Percentiles rank a stretch among this genome's conserved stretches.
These are phyloP conservation scores for Suillus placidus DNA, from an alignment of 768 basidiomycete genomes.

Conservation along the genomic window DNA sequence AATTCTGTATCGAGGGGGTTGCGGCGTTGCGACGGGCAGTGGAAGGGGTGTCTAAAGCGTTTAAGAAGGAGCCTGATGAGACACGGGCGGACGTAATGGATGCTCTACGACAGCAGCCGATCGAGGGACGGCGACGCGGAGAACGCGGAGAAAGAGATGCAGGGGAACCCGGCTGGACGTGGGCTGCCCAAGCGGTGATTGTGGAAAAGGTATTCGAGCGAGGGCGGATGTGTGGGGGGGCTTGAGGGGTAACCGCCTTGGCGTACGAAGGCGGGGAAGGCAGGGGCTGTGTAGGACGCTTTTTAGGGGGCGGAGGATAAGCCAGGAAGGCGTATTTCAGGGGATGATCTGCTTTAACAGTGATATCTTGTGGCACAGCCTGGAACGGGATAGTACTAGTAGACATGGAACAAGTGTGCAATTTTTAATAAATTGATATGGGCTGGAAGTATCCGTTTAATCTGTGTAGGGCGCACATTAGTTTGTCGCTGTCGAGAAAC, in stretches of 20 bases:
- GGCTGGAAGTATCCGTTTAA: constrained; percentile 10
- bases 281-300: constrained; percentile 35
- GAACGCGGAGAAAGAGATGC: constrained; percentile 44
- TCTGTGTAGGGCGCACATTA: constrained; percentile 10
- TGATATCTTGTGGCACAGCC: constrained; percentile 18
- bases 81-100: constrained; percentile 43
- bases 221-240: constrained; percentile 23
- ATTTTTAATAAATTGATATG: constrained; percentile 5
- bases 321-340: constrained; percentile 47
- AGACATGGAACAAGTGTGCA: constrained; percentile 14
- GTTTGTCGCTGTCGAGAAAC: constrained; percentile 1
- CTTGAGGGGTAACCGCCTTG: constrained; percentile 15
- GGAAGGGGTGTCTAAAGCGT: constrained; percentile 45
- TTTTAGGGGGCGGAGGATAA: constrained; percentile 40
- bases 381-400: neutral
- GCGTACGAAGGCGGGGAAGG: constrained; percentile 21
- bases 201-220: constrained; percentile 50
- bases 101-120: constrained; percentile 30
- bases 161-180: constrained; percentile 72
- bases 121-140: constrained; percentile 40
- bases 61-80: constrained; percentile 52
- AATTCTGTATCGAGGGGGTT: constrained; percentile 51
- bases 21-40: constrained; percentile 27
- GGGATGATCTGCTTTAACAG: constrained; percentile 20
- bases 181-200: constrained; percentile 64